A percentile compares a stretch with the other conserved stretches of the same genome.
phyloP scores from a whole-genome alignment of 768 basidiomycete genomes.

The Amanita rubescens region DNA sequence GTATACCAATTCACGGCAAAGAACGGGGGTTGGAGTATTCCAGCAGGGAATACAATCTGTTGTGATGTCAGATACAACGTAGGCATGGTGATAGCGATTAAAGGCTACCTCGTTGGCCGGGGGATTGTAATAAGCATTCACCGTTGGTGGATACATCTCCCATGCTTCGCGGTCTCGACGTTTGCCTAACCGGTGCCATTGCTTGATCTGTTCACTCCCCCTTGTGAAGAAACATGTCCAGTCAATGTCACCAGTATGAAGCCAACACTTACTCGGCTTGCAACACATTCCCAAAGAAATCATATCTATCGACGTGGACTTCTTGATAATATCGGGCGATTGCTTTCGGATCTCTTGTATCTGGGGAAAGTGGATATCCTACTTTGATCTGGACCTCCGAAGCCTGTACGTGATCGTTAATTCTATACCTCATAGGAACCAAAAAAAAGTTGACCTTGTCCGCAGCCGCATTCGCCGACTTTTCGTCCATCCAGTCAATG shows the following conservation, averaged over 20 bases:
- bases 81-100: constrained; percentile 6
- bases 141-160: constrained; percentile 84
- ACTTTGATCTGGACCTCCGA: constrained; percentile 84
- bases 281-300: constrained; percentile 83
- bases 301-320: constrained; percentile 56
- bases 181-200: constrained; percentile 69
- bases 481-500: constrained; percentile 88
- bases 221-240: constrained; percentile 23
- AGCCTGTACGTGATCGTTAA: constrained; percentile 38
- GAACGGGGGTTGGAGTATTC: constrained; percentile 90
- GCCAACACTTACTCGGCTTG: constrained; percentile 40
- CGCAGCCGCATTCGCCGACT: constrained; percentile 73
- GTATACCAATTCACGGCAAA: constrained; percentile 64
- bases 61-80: neutral
- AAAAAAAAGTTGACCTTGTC: constrained; percentile 52
- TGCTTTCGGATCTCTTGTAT: constrained; percentile 64
- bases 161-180: constrained; percentile 64
- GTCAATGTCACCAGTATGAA: neutral
- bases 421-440: neutral
- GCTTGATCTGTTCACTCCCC: constrained; percentile 51
- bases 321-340: constrained; percentile 66
- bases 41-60: constrained; percentile 93
- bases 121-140: constrained; percentile 86
- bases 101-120: constrained; percentile 71
- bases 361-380: constrained; percentile 84